phyloP scores from a whole-genome alignment of 352 stramenopile genomes.

The Phytopythium mirpurense region DNA sequence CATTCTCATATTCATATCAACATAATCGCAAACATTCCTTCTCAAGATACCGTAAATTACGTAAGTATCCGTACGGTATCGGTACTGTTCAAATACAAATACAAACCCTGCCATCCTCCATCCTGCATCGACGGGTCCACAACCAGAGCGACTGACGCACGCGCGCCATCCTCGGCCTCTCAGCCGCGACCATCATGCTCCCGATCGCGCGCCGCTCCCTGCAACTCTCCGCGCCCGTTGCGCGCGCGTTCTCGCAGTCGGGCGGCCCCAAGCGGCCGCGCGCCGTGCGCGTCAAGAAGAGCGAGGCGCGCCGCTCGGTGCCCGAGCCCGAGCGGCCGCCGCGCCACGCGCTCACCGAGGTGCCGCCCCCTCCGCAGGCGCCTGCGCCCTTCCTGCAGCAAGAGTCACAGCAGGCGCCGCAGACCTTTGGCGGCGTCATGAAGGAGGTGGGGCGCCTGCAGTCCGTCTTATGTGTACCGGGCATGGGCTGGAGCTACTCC shows the following conservation, averaged over 20 bases:
- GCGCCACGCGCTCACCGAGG: slow-evolving; percentile 34
- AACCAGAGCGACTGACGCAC: no score
- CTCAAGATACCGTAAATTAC: no score
- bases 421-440: slow-evolving; percentile 60
- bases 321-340: slow-evolving; percentile 37
- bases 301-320: slow-evolving; percentile 46
- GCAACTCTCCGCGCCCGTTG: slow-evolving; percentile 1
- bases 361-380: slow-evolving; percentile 12
- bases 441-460: slow-evolving; percentile 41
- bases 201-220: slow-evolving; percentile 9
- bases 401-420: slow-evolving; percentile 34
- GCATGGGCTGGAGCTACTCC: no score
- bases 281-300: slow-evolving; percentile 68
- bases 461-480: no score
- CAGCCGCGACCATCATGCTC: no score
- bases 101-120: no score
- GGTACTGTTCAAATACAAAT: no score
- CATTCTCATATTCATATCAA: no score
- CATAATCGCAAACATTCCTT: no score
- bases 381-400: slow-evolving; percentile 23
- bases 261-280: slow-evolving; percentile 42
- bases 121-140: no score
- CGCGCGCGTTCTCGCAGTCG: slow-evolving; percentile 32
- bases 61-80: no score
- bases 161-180: no score